Evolutionary conservation across 1,139 yeast species (phyloP).

Genomic region (Taphrina populina): DNA sequence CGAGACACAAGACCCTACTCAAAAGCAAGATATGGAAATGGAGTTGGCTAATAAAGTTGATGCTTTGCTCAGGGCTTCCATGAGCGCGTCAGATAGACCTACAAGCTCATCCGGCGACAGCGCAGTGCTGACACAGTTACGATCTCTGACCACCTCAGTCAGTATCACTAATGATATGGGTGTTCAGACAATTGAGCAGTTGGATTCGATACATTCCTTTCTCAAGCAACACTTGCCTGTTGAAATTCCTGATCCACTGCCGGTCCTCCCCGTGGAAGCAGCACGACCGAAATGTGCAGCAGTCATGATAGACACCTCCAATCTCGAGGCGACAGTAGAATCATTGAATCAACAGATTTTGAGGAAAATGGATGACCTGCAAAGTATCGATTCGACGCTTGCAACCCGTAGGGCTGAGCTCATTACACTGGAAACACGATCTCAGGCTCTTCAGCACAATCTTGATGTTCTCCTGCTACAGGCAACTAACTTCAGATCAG

Average conservation of each 20-base stretch:
- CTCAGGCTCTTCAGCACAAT: background rate
- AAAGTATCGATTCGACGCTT: background rate
- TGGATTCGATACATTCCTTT: background rate
- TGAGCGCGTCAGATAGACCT: slow-evolving; percentile 3
- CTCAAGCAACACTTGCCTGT: slow-evolving; percentile 9
- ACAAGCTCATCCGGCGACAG: background rate
- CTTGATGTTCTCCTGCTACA: background rate
- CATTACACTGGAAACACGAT: slow-evolving; percentile 3
- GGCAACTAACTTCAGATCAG: slow-evolving; percentile 6
- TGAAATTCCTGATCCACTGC: slow-evolving; percentile 1
- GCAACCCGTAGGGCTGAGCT: slow-evolving; percentile 8
- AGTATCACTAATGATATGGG: background rate
- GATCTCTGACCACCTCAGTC: background rate
- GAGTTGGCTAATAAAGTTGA: slow-evolving; percentile 23
- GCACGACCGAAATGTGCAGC: background rate
- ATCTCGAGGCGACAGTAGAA: background rate
- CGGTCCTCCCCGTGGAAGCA: background rate
- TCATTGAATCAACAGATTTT: background rate
- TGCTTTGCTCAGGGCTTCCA: slow-evolving; percentile 12
- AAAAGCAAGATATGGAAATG: slow-evolving; percentile 3
- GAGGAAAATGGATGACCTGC: slow-evolving; percentile 3
- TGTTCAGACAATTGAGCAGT: background rate
- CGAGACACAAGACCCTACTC: slow-evolving; percentile 19
- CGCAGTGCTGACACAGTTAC: slow-evolving; percentile 1
- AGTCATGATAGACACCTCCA: slow-evolving; percentile 7